Percentiles rank a stretch among this genome's conserved stretches.
Evolutionary conservation across 2,329 filamentous ascomycete genomes (phyloP).

Genomic region (Neofusicoccum kwambonambiense): DNA sequence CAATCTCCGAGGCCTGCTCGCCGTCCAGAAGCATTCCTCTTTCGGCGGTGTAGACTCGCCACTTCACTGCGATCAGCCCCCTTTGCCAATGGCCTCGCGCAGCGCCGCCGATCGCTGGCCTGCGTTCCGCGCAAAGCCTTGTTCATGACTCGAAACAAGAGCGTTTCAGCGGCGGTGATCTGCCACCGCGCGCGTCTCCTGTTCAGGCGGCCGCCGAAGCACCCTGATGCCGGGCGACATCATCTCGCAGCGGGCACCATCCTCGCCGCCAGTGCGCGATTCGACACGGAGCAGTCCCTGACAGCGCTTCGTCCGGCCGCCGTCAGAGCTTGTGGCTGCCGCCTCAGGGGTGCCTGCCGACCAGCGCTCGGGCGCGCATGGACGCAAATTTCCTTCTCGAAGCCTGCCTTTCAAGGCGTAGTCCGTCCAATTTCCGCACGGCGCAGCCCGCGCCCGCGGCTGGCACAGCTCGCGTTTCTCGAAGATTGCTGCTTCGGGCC

Average conservation of each 20-base stretch:
- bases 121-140: background rate
- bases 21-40: conserved; percentile 17
- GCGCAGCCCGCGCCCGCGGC: conserved; percentile 26
- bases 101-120: conserved; percentile 1
- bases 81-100: background rate
- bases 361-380: conserved; percentile 25
- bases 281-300: conserved; percentile 11
- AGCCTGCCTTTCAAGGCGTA: conserved; percentile 27
- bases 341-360: conserved; percentile 29
- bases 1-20: conserved; percentile 24
- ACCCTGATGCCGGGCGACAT: conserved; percentile 15
- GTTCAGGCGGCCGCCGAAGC: background rate
- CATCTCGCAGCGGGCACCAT: conserved; percentile 13
- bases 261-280: conserved; percentile 9
- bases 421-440: conserved; percentile 32
- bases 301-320: conserved; percentile 22
- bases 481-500: conserved; percentile 36
- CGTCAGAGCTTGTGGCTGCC: conserved; percentile 21
- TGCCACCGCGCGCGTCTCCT: conserved; percentile 6
- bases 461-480: conserved; percentile 33
- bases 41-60: conserved; percentile 16
- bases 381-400: conserved; percentile 33
- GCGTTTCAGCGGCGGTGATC: conserved; percentile 9
- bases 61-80: conserved; percentile 5
- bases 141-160: background rate